Percentiles rank a stretch among this genome's conserved stretches.
phyloP scores from a whole-genome alignment of 352 stramenopile species.

The Phytophthora rubi region DNA sequence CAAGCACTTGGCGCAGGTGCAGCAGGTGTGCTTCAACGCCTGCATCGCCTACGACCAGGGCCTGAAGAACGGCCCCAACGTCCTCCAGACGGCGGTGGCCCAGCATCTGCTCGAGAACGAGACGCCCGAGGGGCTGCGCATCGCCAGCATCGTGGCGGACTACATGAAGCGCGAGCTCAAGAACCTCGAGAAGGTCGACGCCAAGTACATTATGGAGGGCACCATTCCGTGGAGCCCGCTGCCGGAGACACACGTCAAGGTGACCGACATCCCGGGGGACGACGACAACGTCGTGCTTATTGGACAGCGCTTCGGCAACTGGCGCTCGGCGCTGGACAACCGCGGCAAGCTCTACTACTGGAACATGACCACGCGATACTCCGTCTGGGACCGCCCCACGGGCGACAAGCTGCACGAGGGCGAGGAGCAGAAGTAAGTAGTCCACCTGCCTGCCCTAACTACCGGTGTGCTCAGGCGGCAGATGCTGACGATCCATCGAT shows the following conservation, averaged over 20 bases:
- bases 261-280: constrained; percentile 26
- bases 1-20: constrained; percentile 96
- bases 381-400: constrained; percentile 76
- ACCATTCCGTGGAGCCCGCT: constrained; percentile 75
- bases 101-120: constrained; percentile 83
- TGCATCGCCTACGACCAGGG: constrained; percentile 95
- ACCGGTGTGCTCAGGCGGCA: constrained; percentile 3
- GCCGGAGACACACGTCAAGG: constrained; percentile 39
- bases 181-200: constrained; percentile 77
- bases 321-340: constrained; percentile 84
- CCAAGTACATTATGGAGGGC: constrained; percentile 72
- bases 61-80: constrained; percentile 63
- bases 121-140: constrained; percentile 56
- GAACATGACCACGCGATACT: constrained; percentile 86
- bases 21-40: constrained; percentile 95
- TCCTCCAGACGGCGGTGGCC: constrained; percentile 66
- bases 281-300: constrained; percentile 79
- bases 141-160: constrained; percentile 64
- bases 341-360: constrained; percentile 90
- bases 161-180: constrained; percentile 87
- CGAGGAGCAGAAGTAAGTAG: constrained; percentile 41
- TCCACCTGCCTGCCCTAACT: not conserved
- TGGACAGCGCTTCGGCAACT: constrained; percentile 85
- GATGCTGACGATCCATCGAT: constrained; percentile 17
- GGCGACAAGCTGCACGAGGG: constrained; percentile 66